Conservation (phyloP, 164 flowering plant genomes). For the Cinnamomum chago region DNA sequence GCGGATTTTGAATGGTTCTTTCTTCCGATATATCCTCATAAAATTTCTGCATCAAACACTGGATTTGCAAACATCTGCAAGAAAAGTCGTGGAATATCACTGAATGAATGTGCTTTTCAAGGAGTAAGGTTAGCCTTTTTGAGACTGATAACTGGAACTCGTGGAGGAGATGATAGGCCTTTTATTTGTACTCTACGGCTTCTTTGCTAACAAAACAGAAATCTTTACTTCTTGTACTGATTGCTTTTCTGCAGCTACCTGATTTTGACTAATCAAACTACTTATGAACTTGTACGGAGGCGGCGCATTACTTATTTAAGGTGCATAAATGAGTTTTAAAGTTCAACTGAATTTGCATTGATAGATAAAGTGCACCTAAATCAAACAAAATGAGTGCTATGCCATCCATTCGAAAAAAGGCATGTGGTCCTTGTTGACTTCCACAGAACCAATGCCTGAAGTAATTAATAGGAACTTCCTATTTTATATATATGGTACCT, state of each 20-base stretch:
- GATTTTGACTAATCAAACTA: slow-evolving; percentile 84
- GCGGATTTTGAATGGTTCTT: no score
- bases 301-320: slow-evolving; percentile 76
- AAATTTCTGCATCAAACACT: no score
- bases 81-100: not conserved
- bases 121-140: not conserved
- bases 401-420: not conserved
- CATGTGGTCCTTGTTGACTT: not conserved
- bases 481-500: not conserved
- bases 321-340: slow-evolving; percentile 19
- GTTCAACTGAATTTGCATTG: not conserved
- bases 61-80: no score
- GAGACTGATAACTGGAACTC: not conserved
- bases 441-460: not conserved
- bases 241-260: slow-evolving; percentile 58
- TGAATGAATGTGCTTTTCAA: not conserved
- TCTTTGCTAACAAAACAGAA: no score
- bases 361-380: not conserved
- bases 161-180: not conserved
- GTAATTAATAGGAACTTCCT: not conserved
- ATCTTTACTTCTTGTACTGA: not conserved
- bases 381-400: not conserved
- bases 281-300: slow-evolving; percentile 84
- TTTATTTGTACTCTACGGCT: not conserved
- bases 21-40: no score